These are phyloP conservation scores for Solidago caesia DNA, from an alignment of 129 eudicot species.

Conservation along the genomic window DNA sequence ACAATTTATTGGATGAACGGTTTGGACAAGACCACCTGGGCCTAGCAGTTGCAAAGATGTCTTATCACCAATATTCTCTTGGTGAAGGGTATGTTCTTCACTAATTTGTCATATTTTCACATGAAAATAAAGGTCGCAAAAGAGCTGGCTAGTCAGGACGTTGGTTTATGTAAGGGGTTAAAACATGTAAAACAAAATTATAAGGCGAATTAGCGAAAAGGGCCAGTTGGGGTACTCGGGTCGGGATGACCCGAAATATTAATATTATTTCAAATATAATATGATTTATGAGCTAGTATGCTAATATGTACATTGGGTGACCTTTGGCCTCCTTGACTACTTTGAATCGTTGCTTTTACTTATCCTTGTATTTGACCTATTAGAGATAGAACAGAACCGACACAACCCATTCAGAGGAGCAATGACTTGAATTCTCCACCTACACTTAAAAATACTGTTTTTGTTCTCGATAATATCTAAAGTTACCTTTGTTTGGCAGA, in stretches of 20 bases:
- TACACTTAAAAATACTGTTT: neutral
- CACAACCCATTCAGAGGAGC: neutral
- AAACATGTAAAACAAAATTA: neutral
- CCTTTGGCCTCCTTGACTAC: neutral
- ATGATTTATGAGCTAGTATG: neutral
- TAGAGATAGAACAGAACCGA: neutral
- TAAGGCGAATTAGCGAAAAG: neutral
- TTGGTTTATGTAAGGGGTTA: neutral
- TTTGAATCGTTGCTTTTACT: neutral
- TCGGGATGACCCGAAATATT: neutral
- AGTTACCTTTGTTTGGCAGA: conserved; percentile 39
- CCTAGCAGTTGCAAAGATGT: conserved; percentile 88
- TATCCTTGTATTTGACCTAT: neutral
- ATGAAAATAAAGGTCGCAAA: conserved; percentile 3
- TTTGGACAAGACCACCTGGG: conserved; percentile 63
- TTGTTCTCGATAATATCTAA: neutral
- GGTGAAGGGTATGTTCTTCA: conserved; percentile 84
- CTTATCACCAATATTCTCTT: conserved; percentile 67
- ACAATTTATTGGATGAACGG: conserved; percentile 37
- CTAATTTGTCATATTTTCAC: conserved; percentile 1
- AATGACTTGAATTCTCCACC: neutral
- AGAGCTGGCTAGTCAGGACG: neutral
- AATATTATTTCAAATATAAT: too few species aligned
- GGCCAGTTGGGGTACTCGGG: too few species aligned
- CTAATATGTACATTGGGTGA: neutral